Conservation (phyloP, 2,329 filamentous ascomycete species). For the Trichophyton schoenleinii region DNA sequence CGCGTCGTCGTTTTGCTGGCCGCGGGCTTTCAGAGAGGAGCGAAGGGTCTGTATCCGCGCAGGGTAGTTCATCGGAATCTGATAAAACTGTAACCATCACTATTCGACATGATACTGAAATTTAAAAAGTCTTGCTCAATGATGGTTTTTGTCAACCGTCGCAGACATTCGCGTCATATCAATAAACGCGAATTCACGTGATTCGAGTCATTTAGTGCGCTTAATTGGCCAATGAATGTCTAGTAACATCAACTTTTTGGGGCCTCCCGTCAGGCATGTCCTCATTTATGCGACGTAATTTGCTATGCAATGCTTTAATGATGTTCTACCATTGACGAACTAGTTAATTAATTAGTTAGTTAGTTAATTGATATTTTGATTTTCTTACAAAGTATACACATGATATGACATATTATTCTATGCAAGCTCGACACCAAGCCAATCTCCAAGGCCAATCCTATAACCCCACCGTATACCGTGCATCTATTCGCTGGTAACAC, state of each 20-base stretch:
- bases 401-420: too few relatives aligned
- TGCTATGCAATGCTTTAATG: too few relatives aligned
- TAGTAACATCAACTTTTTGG: neutral
- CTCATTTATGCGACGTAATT: too few relatives aligned
- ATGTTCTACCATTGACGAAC: too few relatives aligned
- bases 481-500: neutral
- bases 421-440: neutral
- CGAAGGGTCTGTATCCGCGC: neutral
- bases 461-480: neutral
- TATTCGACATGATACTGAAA: neutral
- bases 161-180: constrained; percentile 10
- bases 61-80: neutral
- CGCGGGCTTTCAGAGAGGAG: constrained; percentile 15
- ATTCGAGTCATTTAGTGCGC: neutral
- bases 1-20: constrained; percentile 25
- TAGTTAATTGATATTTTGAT: too few relatives aligned
- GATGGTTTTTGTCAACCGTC: neutral
- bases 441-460: neutral
- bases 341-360: too few relatives aligned
- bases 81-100: neutral
- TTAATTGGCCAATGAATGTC: neutral
- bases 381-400: too few relatives aligned
- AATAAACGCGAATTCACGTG: neutral
- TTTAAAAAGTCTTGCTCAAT: neutral
- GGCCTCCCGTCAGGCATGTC: too few relatives aligned